Evolutionary conservation across 768 basidiomycete genomes (phyloP).

Genomic region (Rossbeevera mucosa): DNA sequence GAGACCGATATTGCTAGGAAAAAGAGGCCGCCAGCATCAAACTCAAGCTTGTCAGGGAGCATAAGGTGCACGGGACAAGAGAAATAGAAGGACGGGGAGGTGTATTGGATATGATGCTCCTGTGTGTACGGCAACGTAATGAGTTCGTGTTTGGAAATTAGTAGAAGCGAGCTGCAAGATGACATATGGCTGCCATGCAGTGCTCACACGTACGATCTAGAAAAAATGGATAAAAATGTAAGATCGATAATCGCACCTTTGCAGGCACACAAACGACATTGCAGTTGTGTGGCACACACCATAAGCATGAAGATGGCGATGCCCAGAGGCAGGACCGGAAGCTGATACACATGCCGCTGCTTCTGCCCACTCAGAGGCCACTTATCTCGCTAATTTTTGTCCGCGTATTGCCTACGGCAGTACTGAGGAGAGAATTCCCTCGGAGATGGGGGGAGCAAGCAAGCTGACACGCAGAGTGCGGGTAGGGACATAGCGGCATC

Average conservation of each 20-base stretch:
- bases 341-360: slow-evolving; percentile 20
- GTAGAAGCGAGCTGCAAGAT: slow-evolving; percentile 24
- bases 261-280: slow-evolving; percentile 11
- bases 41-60: slow-evolving; percentile 16
- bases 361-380: slow-evolving; percentile 29
- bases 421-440: slow-evolving; percentile 6
- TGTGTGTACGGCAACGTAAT: slow-evolving; percentile 24
- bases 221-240: slow-evolving; percentile 12
- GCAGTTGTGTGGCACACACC: slow-evolving; percentile 7
- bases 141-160: slow-evolving; percentile 15
- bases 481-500: neutral
- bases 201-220: slow-evolving; percentile 13
- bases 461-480: neutral
- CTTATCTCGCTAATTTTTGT: slow-evolving; percentile 22
- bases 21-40: slow-evolving; percentile 9
- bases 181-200: slow-evolving; percentile 15
- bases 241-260: slow-evolving; percentile 13
- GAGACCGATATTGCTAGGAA: slow-evolving; percentile 1
- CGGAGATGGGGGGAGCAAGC: slow-evolving; percentile 18
- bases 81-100: slow-evolving; percentile 11
- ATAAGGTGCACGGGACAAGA: slow-evolving; percentile 1
- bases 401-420: slow-evolving; percentile 11
- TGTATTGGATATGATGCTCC: slow-evolving; percentile 4
- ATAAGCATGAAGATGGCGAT: slow-evolving; percentile 20
- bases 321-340: slow-evolving; percentile 24